phyloP scores from a whole-genome alignment of 2,329 filamentous ascomycete genomes.

The Hypocreales sp. region DNA sequence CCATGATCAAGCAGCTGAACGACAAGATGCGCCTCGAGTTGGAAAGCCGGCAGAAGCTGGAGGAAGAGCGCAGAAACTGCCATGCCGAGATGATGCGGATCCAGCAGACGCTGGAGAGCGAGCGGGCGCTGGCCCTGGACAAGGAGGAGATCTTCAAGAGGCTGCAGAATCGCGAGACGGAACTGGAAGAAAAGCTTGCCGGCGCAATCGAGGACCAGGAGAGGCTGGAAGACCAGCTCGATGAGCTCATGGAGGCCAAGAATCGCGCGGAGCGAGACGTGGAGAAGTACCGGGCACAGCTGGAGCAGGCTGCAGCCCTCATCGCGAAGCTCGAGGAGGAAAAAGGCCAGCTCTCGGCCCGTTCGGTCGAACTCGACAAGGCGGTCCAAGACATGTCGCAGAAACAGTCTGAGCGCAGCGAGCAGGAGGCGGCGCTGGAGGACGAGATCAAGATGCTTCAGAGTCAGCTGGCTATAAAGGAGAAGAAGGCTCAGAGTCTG shows the following conservation, averaged over 20 bases:
- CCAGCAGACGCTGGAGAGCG: slow-evolving; percentile 88
- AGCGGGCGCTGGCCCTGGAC: slow-evolving; percentile 86
- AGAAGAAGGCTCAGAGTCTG: slow-evolving; percentile 76
- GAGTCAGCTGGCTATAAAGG: slow-evolving; percentile 77
- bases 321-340: slow-evolving; percentile 78
- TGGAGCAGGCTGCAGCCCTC: slow-evolving; percentile 81
- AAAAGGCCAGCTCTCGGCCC: slow-evolving; percentile 57
- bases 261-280: slow-evolving; percentile 78
- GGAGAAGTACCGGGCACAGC: slow-evolving; percentile 60
- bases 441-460: slow-evolving; percentile 85
- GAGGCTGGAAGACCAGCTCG: slow-evolving; percentile 81
- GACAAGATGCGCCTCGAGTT: slow-evolving; percentile 68
- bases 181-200: slow-evolving; percentile 83
- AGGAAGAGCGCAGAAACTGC: slow-evolving; percentile 80
- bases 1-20: slow-evolving; percentile 79
- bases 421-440: slow-evolving; percentile 59
- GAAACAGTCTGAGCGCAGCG: slow-evolving; percentile 56
- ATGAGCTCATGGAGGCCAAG: slow-evolving; percentile 76
- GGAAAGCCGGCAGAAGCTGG: slow-evolving; percentile 60
- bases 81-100: slow-evolving; percentile 79
- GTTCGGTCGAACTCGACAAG: slow-evolving; percentile 52
- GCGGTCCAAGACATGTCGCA: slow-evolving; percentile 56
- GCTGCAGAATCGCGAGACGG: slow-evolving; percentile 79
- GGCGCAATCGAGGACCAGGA: slow-evolving; percentile 92
- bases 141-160: slow-evolving; percentile 99